Conservation (phyloP, 768 basidiomycete genomes). For the Lactifluus hygrophoroides region DNA sequence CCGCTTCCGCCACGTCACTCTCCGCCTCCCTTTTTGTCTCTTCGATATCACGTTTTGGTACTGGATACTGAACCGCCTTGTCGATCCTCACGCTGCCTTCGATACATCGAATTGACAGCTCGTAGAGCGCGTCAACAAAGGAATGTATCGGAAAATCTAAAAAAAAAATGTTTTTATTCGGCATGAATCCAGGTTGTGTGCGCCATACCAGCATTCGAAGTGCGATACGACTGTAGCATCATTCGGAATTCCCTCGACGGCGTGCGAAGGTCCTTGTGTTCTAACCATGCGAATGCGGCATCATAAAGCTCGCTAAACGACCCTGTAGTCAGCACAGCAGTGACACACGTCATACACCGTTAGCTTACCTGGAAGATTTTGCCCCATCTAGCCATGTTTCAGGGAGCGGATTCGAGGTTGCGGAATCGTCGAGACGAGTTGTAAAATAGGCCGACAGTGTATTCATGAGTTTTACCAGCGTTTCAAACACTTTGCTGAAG, state of each 20-base stretch:
- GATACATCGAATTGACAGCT: conserved; percentile 11
- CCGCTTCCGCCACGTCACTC: conserved; percentile 3
- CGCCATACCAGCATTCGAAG: conserved; percentile 6
- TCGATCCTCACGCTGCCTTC: conserved; percentile 13
- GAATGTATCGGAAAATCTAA: conserved; percentile 16
- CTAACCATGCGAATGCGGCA: conserved; percentile 13
- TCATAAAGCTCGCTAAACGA: conserved; percentile 10
- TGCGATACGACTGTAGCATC: conserved; percentile 11
- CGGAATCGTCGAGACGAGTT: conserved; percentile 26
- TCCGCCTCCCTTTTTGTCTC: conserved; percentile 13
- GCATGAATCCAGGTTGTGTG: background rate
- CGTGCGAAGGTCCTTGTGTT: conserved; percentile 11
- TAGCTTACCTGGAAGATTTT: conserved; percentile 13
- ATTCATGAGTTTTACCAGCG: conserved; percentile 35
- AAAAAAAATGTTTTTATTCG: background rate
- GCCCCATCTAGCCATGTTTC: conserved; percentile 7
- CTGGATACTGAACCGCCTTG: conserved; percentile 11
- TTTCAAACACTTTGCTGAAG: conserved; percentile 38
- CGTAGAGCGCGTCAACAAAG: conserved; percentile 13
- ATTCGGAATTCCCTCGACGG: conserved; percentile 5
- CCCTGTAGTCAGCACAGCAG: background rate
- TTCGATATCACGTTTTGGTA: conserved; percentile 15
- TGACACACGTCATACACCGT: background rate
- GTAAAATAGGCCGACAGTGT: conserved; percentile 26
- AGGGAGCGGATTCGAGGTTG: conserved; percentile 14